Conservation (phyloP, 345 rosid species). For the Eucalyptus urophylla region DNA sequence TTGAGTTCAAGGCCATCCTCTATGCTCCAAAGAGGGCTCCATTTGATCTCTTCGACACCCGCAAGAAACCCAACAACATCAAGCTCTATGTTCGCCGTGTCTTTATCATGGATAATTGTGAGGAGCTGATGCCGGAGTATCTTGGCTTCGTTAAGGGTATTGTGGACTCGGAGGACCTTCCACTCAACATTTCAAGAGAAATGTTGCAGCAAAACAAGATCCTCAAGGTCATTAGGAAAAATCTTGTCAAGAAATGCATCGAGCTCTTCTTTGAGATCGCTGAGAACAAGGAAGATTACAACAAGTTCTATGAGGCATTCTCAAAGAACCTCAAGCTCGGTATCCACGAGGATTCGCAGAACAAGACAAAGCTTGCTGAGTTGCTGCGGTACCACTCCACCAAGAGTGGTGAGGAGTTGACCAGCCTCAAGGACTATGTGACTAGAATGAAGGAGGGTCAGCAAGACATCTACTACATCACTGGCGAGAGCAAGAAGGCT, state of each 20-base stretch:
- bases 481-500: conserved; percentile 91
- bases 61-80: conserved; percentile 88
- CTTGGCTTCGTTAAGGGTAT: conserved; percentile 85
- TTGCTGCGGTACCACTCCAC: conserved; percentile 82
- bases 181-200: conserved; percentile 85
- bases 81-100: conserved; percentile 92
- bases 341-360: conserved; percentile 78
- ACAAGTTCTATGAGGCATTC: conserved; percentile 85
- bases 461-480: conserved; percentile 68
- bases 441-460: conserved; percentile 96
- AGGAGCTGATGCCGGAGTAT: conserved; percentile 76
- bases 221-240: conserved; percentile 82
- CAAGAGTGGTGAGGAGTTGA: conserved; percentile 86
- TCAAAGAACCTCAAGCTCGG: conserved; percentile 87
- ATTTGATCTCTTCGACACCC: conserved; percentile 82
- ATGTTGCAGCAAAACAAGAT: conserved; percentile 87
- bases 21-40: conserved; percentile 92
- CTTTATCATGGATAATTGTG: conserved; percentile 94
- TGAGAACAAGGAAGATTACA: conserved; percentile 92
- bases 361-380: conserved; percentile 73
- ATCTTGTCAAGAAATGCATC: conserved; percentile 82
- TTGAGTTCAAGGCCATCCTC: conserved; percentile 86
- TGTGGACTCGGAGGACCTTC: conserved; percentile 87
- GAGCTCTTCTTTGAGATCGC: conserved; percentile 90
- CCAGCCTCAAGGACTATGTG: conserved; percentile 84